Conservation (phyloP, 805 yeast species). For the Cyberlindnera subsufficiens region DNA sequence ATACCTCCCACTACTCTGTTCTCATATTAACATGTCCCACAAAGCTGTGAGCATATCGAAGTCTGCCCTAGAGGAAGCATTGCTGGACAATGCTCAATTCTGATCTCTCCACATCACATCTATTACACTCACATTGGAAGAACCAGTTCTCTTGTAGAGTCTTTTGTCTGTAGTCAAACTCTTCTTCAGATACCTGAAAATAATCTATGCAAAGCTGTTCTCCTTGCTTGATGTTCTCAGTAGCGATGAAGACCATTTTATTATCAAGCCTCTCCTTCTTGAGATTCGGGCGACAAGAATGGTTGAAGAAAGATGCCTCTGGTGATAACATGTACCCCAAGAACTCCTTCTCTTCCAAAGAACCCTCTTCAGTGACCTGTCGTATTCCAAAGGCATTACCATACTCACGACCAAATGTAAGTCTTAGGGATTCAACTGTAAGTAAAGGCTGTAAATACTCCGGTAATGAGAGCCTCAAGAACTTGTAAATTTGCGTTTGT, state of each 20-base stretch:
- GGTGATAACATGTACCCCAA: conserved; percentile 59
- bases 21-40: neutral
- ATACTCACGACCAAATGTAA: conserved; percentile 50
- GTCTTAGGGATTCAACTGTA: conserved; percentile 35
- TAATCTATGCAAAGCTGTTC: conserved; percentile 57
- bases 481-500: conserved; percentile 42
- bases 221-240: conserved; percentile 32
- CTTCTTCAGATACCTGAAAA: conserved; percentile 43
- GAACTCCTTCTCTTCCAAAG: conserved; percentile 43
- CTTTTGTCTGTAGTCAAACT: conserved; percentile 34
- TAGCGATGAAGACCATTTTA: conserved; percentile 37
- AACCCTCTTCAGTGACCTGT: conserved; percentile 35
- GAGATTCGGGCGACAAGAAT: conserved; percentile 56
- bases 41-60: conserved; percentile 29
- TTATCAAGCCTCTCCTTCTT: conserved; percentile 36
- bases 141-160: conserved; percentile 50
- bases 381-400: conserved; percentile 70
- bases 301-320: conserved; percentile 62
- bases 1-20: neutral
- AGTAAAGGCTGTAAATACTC: conserved; percentile 29
- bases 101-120: conserved; percentile 29
- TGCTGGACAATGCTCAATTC: conserved; percentile 29
- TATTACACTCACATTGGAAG: conserved; percentile 47
- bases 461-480: conserved; percentile 36
- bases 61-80: conserved; percentile 37